Base-by-base conservation (phyloP, 2,329 filamentous ascomycete genomes). In the Aureobasidium musti region DNA sequence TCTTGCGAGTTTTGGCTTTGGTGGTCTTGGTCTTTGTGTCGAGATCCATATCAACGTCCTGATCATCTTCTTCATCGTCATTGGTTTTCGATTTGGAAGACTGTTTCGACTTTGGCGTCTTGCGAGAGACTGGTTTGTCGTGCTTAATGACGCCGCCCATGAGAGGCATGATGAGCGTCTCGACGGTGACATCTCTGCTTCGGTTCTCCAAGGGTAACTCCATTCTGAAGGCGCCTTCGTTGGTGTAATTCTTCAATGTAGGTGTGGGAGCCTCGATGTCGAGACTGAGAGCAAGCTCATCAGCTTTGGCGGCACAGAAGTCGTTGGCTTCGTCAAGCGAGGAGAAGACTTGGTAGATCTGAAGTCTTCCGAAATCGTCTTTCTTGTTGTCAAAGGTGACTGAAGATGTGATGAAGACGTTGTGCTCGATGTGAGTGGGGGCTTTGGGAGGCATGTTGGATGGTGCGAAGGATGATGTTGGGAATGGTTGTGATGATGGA, bases 321-420 rank as follows among this genome's bases (percentile, higher is more conserved):
- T 64, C 61, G 19, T 64, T 64, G 35, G 61, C 61, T n/a, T 64
- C 35, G 61, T 64, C 61, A n/a, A 54, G 47, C 5, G 61, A 64
- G 1, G 61, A 26, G 19, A 49, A 49, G 49, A 49, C 61, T 64
- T 64, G 47, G 30, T 64, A 54, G 37, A 64, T 14, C 10, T 64
- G 35, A n/a, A 64, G 61, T 45, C 49, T 53, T 26, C 61, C 61
- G 5, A 43, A 30, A 19, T 54, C 30, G 35, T 64, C 47, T 2
- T 33, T 13, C 10, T 30, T 33, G 26, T 53, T 54, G 35, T 53
- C 47, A 11, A 64, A 64, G 5, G 30, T 43, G 49, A 47, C 13
- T 2, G 47, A 54, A 14, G 33, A 54, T 39, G 35, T 64, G 19
- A 64, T 35, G 11, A 45, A 64, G 61, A 64, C 61, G 13, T 64